Evolutionary conservation across 202 grass and related monocot genomes (phyloP), one percentile per base, ranked within the genome.

Genomic region (Elaeis oleifera): DNA sequence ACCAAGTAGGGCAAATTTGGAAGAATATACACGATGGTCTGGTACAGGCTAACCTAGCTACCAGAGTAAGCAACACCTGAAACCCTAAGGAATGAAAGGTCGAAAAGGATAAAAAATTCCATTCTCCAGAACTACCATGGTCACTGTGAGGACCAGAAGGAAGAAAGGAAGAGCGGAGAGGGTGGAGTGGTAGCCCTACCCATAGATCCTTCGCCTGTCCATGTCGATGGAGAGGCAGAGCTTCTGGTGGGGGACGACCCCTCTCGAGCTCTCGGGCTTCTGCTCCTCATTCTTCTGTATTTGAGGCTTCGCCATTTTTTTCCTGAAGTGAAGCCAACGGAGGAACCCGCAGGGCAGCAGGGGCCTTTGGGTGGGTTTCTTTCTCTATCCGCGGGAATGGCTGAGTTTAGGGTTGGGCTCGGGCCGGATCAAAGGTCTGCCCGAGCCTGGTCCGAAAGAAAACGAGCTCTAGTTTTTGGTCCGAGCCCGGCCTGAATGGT

Each of bases 221-320:
- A 89, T 78, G 73, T 95, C 82, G 85, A 95, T 71, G 61, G 90
- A 95, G 79, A 95, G 79, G 80, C 85, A 95, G 1, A 95, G 71
- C 71, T 95, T 95, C 79, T 95, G 90, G 77, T 95, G 90, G 39
- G 79, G 82, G 70, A 89, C 80, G 56, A 89, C 80, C 64, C 65
- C 74, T 72, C 86, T 84, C 17, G 64, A 72, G 19, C 64, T 73
- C 20, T 81, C 83, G 8, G 59, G 28, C 62, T 76, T 82, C 67
- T 81, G 85, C 58, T 85, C 78, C 20, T 92, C 88, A 61, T 61
- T 78, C 87, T 85, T 96, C 77, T 86, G 92, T 82, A 84, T 89
- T 71, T 82, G 75, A 67, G 92, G 88, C 76, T 89, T 97, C 65
- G 92, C 92, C 92, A 92, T 97, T 70, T 53, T 28, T 15, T 27